These are phyloP conservation scores for Apophysomyces ossiformis DNA, from an alignment of 371 early-diverging fungal genomes.

Conservation along the genomic window DNA sequence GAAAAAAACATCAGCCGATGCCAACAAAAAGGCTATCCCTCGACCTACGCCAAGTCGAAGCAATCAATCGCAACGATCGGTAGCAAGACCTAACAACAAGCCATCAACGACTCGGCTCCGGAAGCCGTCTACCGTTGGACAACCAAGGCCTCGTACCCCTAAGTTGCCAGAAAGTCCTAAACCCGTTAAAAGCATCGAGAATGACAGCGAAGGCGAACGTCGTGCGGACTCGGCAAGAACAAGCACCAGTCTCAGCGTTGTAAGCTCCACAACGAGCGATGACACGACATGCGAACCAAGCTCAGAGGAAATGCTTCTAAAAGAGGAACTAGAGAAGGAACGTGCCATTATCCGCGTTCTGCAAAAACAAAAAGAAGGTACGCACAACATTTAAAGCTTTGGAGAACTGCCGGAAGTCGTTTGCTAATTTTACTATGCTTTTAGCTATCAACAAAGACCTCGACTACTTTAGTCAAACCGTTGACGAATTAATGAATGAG, in stretches of 20 bases:
- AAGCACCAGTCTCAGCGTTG: not conserved
- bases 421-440: too few species aligned
- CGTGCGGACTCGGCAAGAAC: not conserved
- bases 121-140: slow-evolving; percentile 19
- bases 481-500: slow-evolving; percentile 58
- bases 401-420: too few species aligned
- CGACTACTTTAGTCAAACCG: slow-evolving; percentile 49
- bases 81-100: not conserved
- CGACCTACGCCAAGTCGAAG: slow-evolving; percentile 4
- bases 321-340: slow-evolving; percentile 41
- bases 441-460: slow-evolving; percentile 53
- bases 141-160: not conserved
- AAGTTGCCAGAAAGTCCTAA: not conserved
- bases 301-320: slow-evolving; percentile 9
- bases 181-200: not conserved
- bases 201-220: not conserved
- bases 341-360: slow-evolving; percentile 34
- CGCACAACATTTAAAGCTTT: not conserved
- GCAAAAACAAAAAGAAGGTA: slow-evolving; percentile 54
- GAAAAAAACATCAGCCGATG: not conserved
- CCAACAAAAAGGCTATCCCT: slow-evolving; percentile 2
- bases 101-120: slow-evolving; percentile 16
- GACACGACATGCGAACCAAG: not conserved
- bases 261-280: slow-evolving; percentile 5
- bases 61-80: not conserved